Base-by-base conservation (phyloP, 2,329 filamentous ascomycete genomes). In the Phialemonium atrogriseum region DNA sequence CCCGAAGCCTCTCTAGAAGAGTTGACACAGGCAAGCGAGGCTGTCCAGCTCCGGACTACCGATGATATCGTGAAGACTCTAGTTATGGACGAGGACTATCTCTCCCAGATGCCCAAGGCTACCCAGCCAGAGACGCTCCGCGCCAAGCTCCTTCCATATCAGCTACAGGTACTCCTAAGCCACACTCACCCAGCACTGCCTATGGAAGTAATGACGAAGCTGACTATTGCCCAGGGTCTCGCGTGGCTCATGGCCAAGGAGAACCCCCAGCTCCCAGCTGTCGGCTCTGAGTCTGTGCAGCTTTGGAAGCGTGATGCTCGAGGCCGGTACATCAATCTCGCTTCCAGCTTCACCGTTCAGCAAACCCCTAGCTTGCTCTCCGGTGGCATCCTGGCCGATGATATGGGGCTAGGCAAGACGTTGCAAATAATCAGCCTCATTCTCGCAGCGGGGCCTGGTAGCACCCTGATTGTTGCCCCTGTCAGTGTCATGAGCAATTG, bases 351-450 rank as follows among this genome's bases (percentile, higher is more conserved):
- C 50, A 70, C 75, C 8, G 76, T 70, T 7, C 54, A 52, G 0
- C 54, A 52, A 3, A 55, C 68, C 2, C 85, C 85, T 0, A 54
- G 60, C 1, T 66, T 94, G 14, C 75, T 84, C 6, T 84, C 77
- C 30, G 87, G 87, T 12, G 87, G 87, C 19, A 87, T 94, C 30
- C 67, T 94, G 7, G 85, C 86, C 2, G 87, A 94, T 52, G 87
- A 94, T 47, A 94, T 94, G 88, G 87, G 87, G 4, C 59, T 94
- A 5, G 87, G 87, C 15, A 94, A 94, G 60, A 94, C 87, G 1
- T 67, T 94, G 7, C 83, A 94, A 51, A 71, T 87, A 28, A 89
- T 94, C 44, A 83, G 84, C 32, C 59, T 93, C 21, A 80, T 94
- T 34, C 59, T 88, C 30, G 63, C 64, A 4, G 66, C 66, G 5